Conservation (phyloP, 805 yeast species). For the Suhomyces tanzawaensis region DNA sequence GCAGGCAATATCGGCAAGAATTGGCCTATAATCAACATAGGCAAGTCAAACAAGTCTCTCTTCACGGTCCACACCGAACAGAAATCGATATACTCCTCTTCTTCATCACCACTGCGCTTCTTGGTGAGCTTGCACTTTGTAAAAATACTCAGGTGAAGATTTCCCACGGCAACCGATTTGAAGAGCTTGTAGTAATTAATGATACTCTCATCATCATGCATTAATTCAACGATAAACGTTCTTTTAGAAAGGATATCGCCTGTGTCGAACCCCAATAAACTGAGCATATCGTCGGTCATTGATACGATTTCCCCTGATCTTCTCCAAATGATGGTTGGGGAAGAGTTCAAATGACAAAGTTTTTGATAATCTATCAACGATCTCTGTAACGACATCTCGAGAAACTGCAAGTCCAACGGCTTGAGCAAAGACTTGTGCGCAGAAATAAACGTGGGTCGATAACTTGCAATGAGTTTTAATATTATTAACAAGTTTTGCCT, state of each 20-base stretch:
- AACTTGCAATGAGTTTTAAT: constrained; percentile 59
- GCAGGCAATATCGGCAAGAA: constrained; percentile 60
- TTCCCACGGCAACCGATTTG: constrained; percentile 70
- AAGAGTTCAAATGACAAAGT: constrained; percentile 52
- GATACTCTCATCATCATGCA: constrained; percentile 73
- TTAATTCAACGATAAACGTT: constrained; percentile 70
- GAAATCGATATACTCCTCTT: constrained; percentile 47
- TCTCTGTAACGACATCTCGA: constrained; percentile 46
- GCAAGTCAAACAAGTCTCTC: constrained; percentile 78
- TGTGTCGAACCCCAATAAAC: constrained; percentile 62
- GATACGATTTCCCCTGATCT: constrained; percentile 84
- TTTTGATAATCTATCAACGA: constrained; percentile 45
- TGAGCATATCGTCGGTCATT: constrained; percentile 69
- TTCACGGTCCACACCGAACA: constrained; percentile 85
- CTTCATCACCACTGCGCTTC: constrained; percentile 19
- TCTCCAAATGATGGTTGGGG: constrained; percentile 84
- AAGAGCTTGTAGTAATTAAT: constrained; percentile 70
- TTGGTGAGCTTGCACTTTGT: constrained; percentile 50
- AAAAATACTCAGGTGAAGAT: constrained; percentile 49
- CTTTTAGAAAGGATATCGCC: constrained; percentile 57
- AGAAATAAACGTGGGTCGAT: constrained; percentile 74
- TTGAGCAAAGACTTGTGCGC: constrained; percentile 66
- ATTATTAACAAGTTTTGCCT: constrained; percentile 38
- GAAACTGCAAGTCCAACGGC: constrained; percentile 63
- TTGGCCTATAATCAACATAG: constrained; percentile 81